Conservation (phyloP, 768 basidiomycete genomes). For the Termitomyces sp. region DNA sequence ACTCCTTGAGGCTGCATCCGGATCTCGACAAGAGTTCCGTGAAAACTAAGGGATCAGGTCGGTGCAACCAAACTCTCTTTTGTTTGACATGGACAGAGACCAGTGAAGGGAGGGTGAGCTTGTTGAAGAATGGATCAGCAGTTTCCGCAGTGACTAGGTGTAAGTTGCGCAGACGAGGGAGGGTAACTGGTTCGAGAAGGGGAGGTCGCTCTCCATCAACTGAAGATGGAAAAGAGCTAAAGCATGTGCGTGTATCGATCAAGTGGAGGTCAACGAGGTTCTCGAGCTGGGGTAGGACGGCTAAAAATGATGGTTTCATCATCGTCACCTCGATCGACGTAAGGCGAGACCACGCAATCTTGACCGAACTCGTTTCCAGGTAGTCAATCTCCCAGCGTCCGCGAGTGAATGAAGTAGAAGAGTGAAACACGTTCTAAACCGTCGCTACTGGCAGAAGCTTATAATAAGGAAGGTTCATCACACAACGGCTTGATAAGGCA, state of each 20-base stretch:
- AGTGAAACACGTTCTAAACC: background rate
- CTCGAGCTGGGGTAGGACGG: background rate
- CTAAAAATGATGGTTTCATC: background rate
- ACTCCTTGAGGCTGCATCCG: too few species aligned
- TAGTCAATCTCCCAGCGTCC: too few species aligned
- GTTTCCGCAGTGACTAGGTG: background rate
- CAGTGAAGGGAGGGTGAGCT: too few species aligned
- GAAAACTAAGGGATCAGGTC: background rate
- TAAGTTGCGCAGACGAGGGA: constrained; percentile 1
- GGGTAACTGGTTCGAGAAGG: background rate
- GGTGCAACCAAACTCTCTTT: background rate
- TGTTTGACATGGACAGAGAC: background rate
- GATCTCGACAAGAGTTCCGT: too few species aligned
- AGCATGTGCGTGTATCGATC: too few species aligned
- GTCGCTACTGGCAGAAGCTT: background rate
- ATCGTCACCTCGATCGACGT: too few species aligned
- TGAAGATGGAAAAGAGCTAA: background rate
- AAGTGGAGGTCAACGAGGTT: too few species aligned
- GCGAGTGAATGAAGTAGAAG: background rate
- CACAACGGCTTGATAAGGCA: too few species aligned
- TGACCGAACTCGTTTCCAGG: too few species aligned
- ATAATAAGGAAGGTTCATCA: too few species aligned
- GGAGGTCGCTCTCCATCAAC: background rate
- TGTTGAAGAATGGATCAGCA: background rate
- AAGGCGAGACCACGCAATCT: too few species aligned